A percentile compares a stretch with the other conserved stretches of the same genome.
Conservation (phyloP, 2,329 filamentous ascomycete genomes). For the Xylaria arbuscula region DNA sequence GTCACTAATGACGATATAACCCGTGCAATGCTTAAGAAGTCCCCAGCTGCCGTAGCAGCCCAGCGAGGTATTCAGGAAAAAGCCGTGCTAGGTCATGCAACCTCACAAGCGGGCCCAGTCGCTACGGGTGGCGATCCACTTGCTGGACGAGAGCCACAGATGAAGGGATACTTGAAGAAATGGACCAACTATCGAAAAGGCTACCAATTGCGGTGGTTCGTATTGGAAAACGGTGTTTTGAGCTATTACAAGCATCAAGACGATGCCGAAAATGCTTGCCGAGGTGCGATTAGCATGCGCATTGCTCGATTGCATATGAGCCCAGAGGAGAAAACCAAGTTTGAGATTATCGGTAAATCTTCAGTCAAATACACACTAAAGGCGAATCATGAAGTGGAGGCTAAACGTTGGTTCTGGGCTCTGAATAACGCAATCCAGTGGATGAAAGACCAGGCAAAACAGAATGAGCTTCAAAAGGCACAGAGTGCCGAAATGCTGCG, state of each 20-base stretch:
- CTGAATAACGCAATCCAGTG: constrained; percentile 99
- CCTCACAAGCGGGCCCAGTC: constrained; percentile 64
- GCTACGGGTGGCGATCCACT: constrained; percentile 68
- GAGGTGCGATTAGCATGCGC: constrained; percentile 98
- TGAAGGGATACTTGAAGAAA: constrained; percentile 99
- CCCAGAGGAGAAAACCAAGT: constrained; percentile 94
- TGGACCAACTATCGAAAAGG: constrained; percentile 99
- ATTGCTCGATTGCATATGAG: constrained; percentile 97
- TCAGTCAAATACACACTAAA: constrained; percentile 99
- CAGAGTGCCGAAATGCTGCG: constrained; percentile 79
- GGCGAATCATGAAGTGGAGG: constrained; percentile 97
- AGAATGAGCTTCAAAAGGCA: constrained; percentile 82
- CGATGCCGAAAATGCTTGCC: constrained; percentile 93
- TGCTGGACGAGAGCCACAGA: constrained; percentile 89
- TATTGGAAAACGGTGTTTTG: constrained; percentile 94
- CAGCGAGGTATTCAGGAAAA: constrained; percentile 97
- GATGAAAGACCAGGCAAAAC: constrained; percentile 95
- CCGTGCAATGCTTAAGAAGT: constrained; percentile 88
- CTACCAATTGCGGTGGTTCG: constrained; percentile 97
- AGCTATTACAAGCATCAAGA: constrained; percentile 99
- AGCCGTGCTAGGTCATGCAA: constrained; percentile 84
- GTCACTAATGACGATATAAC: constrained; percentile 95
- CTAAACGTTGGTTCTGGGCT: constrained; percentile 99
- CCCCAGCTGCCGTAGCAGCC: constrained; percentile 91
- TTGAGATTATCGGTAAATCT: constrained; percentile 97